These are phyloP conservation scores for Rhododendron mucronatum DNA, from an alignment of 148 eudicot species.

Conservation along the genomic window DNA sequence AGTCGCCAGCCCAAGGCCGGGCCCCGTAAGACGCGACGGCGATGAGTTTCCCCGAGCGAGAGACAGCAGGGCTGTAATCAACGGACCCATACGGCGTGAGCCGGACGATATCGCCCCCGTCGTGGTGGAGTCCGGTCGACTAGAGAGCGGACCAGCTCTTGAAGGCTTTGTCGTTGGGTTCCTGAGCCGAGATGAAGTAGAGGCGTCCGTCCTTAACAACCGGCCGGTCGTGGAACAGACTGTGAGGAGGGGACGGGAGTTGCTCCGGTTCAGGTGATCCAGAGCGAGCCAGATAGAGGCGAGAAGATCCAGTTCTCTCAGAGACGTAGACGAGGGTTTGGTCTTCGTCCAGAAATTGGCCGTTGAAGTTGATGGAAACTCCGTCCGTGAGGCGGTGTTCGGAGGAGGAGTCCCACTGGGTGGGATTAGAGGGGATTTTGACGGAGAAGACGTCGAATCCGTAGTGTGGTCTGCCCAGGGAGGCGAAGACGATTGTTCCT, in stretches of 20 bases:
- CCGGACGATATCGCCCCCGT: conserved; percentile 6
- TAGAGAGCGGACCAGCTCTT: conserved; percentile 63
- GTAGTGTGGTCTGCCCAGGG: conserved; percentile 1
- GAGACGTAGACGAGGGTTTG: conserved; percentile 44
- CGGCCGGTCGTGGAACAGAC: conserved; percentile 73
- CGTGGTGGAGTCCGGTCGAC: conserved; percentile 8
- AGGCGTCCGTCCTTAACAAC: conserved; percentile 23
- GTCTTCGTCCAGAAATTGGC: conserved; percentile 38
- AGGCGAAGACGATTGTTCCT: conserved; percentile 12
- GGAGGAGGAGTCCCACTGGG: background rate
- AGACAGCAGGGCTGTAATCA: conserved; percentile 74
- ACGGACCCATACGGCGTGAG: conserved; percentile 47
- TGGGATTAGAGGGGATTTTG: conserved; percentile 16
- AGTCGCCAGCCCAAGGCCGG: conserved; percentile 59
- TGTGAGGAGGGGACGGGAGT: conserved; percentile 28
- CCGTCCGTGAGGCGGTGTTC: conserved; percentile 65
- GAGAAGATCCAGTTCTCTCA: conserved; percentile 49
- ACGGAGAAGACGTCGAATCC: conserved; percentile 13
- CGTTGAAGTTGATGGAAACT: conserved; percentile 60
- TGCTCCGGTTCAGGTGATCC: background rate
- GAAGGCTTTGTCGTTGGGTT: conserved; percentile 29
- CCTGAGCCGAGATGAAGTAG: conserved; percentile 55
- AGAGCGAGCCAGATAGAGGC: conserved; percentile 25
- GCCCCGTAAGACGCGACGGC: conserved; percentile 70
- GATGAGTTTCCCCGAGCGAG: conserved; percentile 42